Base-by-base conservation (phyloP, 306 rosid genomes). In the Corylus heterophylla region DNA sequence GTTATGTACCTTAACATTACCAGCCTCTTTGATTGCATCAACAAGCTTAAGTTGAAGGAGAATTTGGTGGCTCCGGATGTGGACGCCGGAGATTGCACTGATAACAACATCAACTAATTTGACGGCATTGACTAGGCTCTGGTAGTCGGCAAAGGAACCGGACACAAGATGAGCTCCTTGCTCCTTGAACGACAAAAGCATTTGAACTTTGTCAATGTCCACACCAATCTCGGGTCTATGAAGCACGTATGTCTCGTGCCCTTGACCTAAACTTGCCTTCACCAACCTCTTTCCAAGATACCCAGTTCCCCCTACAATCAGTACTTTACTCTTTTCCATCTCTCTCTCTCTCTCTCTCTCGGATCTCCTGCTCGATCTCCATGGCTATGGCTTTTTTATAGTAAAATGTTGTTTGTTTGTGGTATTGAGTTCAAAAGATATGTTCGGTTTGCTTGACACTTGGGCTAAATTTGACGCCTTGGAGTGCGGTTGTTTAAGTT, bases 231-330 rank as follows among this genome's bases (percentile, higher is more conserved):
- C 94, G n/a, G 88, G 79, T 81, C 97, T 84, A 8, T 84, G 75
- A 2, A 92, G 88, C 4, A 92, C 84, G 13, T 78, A 90, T 2
- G 97, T 92, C 69, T 85, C 77, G n/a, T 90, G 90, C 10, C 93
- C 94, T 27, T 82, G 50, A 27, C 25, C 79, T 10, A 92, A 77
- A 76, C 94, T 85, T 56, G 93, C 94, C 87, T 58, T 90, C 47
- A 90, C 97, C 80, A 92, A 62, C 81, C 93, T 92, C 71, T 90
- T 92, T 39, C 97, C 97, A 31, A 92, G 17, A 80, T 92, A 92
- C 63, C 97, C 97, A 50, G 93, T 92, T 81, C 93, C 97, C 9
- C 97, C 97, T n/a, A 92, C 67, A 12, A 92, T 83, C 17, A 92
- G 81, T 20, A 92, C 94, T 79, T 47, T 92, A 83, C 88, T 86